Evolutionary conservation across 2,329 filamentous ascomycete species (phyloP), one percentile per base, ranked within the genome.

Genomic region (Colletotrichum lupini): DNA sequence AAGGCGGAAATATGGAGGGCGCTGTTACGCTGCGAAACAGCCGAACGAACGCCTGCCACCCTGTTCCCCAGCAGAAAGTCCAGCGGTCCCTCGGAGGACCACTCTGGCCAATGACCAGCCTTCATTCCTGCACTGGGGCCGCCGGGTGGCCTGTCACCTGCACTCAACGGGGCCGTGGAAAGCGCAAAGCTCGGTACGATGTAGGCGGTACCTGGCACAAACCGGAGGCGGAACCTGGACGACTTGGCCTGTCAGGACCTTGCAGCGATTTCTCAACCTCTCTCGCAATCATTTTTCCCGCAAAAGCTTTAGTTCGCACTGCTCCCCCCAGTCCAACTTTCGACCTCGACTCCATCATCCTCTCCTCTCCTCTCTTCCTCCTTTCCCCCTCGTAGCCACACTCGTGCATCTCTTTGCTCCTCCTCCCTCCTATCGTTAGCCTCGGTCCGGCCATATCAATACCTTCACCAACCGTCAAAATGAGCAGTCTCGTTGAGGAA

Each of bases 401-500:
- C 62, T 67, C 68, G 37, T 61, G 63, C 62, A 70, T 60, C 52
- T 73, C 76, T 73, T 68, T 68, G 69, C 59, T 73, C 52, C 64
- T 14, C 65, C 61, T 28, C 62, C 56, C 46, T 62, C 57, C 62
- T 71, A 37, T 65, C 53, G 58, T 59, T 59, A 73, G 74, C 77
- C 73, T 73, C 72, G 76, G 69, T 76, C 74, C 74, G 67, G 70
- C 75, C 69, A 61, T 64, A 58, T 64, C 76, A 74, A 73, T 73
- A 75, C 77, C 75, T 77, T 59, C 68, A 73, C 75, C 77, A 65
- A 53, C 61, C 79, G 82, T 83, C 85, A 89, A 84, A 89, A 98
- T 98, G 95, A 73, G 70, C 70, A 94, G 95, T 85, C 93, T 94
- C 82, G 92, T 96, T 85, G 92, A 94, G 82, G 94, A 97, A 82